Conservation (phyloP, 2,329 filamentous ascomycete species). For the Ophiognomonia clavigignenti-juglandacearum region DNA sequence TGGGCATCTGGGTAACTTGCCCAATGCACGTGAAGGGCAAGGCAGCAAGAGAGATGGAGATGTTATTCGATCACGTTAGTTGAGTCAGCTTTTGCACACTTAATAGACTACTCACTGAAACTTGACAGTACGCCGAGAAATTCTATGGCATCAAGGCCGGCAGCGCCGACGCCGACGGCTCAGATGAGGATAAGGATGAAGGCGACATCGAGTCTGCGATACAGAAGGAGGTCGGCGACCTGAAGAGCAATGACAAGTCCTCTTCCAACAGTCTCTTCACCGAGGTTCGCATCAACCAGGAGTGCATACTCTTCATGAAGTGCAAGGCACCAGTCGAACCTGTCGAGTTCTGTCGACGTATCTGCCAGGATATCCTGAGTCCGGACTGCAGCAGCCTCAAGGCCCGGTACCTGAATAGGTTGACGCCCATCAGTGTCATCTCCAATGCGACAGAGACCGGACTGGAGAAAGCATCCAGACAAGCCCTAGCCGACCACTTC, state of each 20-base stretch:
- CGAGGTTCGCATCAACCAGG: slow-evolving; percentile 50
- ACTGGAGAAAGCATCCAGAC: slow-evolving; percentile 57
- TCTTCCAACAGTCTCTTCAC: slow-evolving; percentile 45
- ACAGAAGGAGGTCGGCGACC: slow-evolving; percentile 61
- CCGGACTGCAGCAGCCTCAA: slow-evolving; percentile 27
- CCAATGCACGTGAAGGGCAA: slow-evolving; percentile 66
- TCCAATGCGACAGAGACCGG: slow-evolving; percentile 66
- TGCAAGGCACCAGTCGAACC: slow-evolving; percentile 52
- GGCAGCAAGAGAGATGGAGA: slow-evolving; percentile 61
- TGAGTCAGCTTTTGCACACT: neutral
- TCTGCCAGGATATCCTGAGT: slow-evolving; percentile 42
- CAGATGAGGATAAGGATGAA: slow-evolving; percentile 39
- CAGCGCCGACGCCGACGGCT: slow-evolving; percentile 31
- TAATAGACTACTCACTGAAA: slow-evolving; percentile 10
- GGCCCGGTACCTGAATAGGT: slow-evolving; percentile 52
- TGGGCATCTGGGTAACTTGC: slow-evolving; percentile 75
- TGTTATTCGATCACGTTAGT: slow-evolving; percentile 62
- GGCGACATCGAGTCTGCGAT: slow-evolving; percentile 72
- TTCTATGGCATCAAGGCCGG: slow-evolving; percentile 47
- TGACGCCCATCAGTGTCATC: slow-evolving; percentile 47
- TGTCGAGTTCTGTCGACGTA: slow-evolving; percentile 45
- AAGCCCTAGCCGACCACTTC: slow-evolving; percentile 63
- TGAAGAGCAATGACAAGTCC: slow-evolving; percentile 42
- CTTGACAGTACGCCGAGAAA: slow-evolving; percentile 57
- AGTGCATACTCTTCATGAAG: slow-evolving; percentile 60